Evolutionary conservation across 1,284 basidiomycete species (phyloP), one percentile per base, ranked within the genome.

Genomic region (Fomitiporia mediterranea): DNA sequence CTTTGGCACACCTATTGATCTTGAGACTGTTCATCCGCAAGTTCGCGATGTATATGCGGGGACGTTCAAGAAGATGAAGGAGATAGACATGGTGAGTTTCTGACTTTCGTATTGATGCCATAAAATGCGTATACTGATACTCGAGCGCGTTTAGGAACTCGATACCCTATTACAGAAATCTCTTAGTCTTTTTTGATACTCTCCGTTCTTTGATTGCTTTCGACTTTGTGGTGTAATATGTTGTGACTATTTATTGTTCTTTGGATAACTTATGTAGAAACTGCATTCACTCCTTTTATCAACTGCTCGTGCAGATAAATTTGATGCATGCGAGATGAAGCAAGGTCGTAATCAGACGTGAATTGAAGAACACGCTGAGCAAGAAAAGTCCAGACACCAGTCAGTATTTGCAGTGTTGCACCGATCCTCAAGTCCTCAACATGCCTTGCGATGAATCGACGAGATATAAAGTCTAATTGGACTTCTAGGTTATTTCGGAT

Each of bases 31-130:
- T 50, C 89, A 93, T 65, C 88, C 89, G 0, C 75, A 81, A 17
- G 78, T 91, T 34, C 76, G 81, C 64, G 83, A 86, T 47, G 79
- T 90, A 52, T 93, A 87, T 68, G 80, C 79, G 8, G 77, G 78
- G 55, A 75, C 84, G 11, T 84, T 89, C 67, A 84, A 82, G 65
- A 83, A 88, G 62, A 68, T 95, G 61, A 87, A 91, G 60, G 88
- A 89, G 46, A 79, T 92, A 72, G 89, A 91, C 67, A 80, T 82
- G 77, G 88, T 86, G 63, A 43, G 79, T 70, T 9, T 32, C 11
- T 55, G 39, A 17, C n/a, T 19, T 19, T 8, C 25, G 21, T 1
- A 15, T 25, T 37, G 49, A 9, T 4, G 1, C 5, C 2, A 23
- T 50, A 25, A 17, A 30, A 46, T 17, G 35, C 4, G 11, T 7